These are phyloP conservation scores for Karstenula rhodostoma DNA, from an alignment of 2,329 filamentous ascomycete genomes.

Conservation along the genomic window DNA sequence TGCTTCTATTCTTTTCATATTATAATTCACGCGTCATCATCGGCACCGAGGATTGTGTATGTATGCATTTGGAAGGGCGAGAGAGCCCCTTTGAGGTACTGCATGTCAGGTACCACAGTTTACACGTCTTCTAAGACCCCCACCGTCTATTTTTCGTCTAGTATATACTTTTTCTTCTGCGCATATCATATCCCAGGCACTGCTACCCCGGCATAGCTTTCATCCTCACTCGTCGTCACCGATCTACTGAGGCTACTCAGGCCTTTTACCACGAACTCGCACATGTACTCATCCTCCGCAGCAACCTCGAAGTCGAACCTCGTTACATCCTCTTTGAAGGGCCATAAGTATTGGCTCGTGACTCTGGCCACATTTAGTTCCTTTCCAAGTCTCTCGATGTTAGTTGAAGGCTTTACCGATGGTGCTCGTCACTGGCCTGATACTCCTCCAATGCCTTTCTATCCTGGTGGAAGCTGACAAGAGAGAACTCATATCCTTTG, in stretches of 20 bases:
- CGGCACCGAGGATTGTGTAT: neutral
- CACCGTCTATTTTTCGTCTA: neutral
- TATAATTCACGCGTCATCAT: neutral
- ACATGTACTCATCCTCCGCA: conserved; percentile 45
- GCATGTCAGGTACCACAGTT: neutral
- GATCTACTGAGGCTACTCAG: neutral
- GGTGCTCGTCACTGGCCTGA: conserved; percentile 62
- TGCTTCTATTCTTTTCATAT: neutral
- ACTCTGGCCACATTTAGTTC: conserved; percentile 50
- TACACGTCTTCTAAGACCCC: neutral
- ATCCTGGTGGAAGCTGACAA: conserved; percentile 62
- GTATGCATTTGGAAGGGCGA: neutral
- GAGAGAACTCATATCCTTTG: conserved; percentile 61
- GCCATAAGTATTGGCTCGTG: conserved; percentile 60
- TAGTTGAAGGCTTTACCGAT: conserved; percentile 47
- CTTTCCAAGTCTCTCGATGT: neutral
- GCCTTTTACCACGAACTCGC: conserved; percentile 5
- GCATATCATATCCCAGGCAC: no score
- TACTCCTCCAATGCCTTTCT: conserved; percentile 58
- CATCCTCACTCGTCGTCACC: neutral
- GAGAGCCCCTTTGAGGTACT: neutral
- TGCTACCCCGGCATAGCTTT: neutral
- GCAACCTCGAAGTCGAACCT: conserved; percentile 65
- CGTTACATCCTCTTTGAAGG: conserved; percentile 62
- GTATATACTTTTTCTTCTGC: neutral